phyloP scores from a whole-genome alignment of 345 rosid species.

The Brassica carinata region DNA sequence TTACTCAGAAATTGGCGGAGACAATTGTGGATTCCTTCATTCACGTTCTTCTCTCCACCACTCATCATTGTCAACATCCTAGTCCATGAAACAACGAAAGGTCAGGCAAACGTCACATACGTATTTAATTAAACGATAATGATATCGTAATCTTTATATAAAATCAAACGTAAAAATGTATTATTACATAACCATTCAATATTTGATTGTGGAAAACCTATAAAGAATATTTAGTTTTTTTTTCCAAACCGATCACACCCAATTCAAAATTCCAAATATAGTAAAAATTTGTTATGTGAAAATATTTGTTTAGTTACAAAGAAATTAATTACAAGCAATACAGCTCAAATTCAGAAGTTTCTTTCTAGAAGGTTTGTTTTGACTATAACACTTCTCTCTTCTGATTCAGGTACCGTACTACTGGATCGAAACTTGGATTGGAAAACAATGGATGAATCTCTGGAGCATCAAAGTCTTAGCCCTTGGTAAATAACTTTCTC shows the following conservation, averaged over 20 bases:
- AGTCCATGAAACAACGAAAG: neutral
- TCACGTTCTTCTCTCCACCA: constrained; percentile 15
- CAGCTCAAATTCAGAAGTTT: neutral
- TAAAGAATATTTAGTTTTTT: neutral
- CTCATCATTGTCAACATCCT: constrained; percentile 2
- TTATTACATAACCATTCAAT: neutral
- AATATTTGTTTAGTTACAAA: neutral
- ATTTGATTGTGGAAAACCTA: neutral
- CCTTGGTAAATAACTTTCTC: constrained; percentile 42
- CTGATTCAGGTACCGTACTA: neutral
- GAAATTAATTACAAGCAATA: neutral
- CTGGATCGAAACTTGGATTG: neutral
- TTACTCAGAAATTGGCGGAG: constrained; percentile 27
- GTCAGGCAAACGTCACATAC: neutral
- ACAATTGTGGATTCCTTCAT: constrained; percentile 27
- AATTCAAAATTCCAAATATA: neutral
- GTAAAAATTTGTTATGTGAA: neutral
- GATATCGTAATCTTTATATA: neutral
- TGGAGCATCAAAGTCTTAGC: constrained; percentile 49
- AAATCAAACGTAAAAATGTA: neutral
- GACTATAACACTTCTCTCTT: neutral
- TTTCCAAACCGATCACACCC: neutral
- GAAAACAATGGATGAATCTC: constrained; percentile 50
- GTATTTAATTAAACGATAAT: too few relatives aligned
- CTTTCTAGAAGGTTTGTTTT: neutral